These are phyloP conservation scores for Cubamyces sp. DNA, from an alignment of 768 basidiomycete species.

Conservation along the genomic window DNA sequence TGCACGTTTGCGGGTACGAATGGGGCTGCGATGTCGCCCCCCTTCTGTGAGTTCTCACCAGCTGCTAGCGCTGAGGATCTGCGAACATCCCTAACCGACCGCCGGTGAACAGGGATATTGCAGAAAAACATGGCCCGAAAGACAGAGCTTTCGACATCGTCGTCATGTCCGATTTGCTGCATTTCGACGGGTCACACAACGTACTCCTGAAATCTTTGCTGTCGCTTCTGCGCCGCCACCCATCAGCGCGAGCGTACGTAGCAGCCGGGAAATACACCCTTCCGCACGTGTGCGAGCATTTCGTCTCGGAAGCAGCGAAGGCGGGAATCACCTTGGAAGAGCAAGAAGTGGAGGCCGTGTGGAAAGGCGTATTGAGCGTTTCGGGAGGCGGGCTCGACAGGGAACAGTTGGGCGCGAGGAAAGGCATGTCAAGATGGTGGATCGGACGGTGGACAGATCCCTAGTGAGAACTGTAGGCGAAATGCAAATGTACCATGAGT, in stretches of 20 bases:
- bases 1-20: constrained; percentile 57
- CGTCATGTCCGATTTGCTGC: constrained; percentile 73
- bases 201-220: constrained; percentile 54
- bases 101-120: neutral
- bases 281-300: constrained; percentile 53
- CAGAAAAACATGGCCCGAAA: neutral
- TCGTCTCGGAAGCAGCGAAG: constrained; percentile 45
- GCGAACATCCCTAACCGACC: neutral
- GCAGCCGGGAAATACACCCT: constrained; percentile 69
- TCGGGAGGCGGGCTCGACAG: constrained; percentile 45
- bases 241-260: constrained; percentile 53
- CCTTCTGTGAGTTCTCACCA: constrained; percentile 48
- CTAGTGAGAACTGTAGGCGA: too few relatives aligned
- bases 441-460: constrained; percentile 49
- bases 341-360: constrained; percentile 41
- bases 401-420: constrained; percentile 52
- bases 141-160: constrained; percentile 54
- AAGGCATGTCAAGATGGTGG: constrained; percentile 67
- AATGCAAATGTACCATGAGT: too few relatives aligned
- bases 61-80: constrained; percentile 16
- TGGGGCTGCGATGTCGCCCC: constrained; percentile 59
- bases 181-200: constrained; percentile 65
- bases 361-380: constrained; percentile 54
- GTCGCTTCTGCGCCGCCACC: constrained; percentile 48
- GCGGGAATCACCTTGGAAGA: constrained; percentile 56